phyloP scores from a whole-genome alignment of 768 basidiomycete genomes.

The Royoungia palumana region DNA sequence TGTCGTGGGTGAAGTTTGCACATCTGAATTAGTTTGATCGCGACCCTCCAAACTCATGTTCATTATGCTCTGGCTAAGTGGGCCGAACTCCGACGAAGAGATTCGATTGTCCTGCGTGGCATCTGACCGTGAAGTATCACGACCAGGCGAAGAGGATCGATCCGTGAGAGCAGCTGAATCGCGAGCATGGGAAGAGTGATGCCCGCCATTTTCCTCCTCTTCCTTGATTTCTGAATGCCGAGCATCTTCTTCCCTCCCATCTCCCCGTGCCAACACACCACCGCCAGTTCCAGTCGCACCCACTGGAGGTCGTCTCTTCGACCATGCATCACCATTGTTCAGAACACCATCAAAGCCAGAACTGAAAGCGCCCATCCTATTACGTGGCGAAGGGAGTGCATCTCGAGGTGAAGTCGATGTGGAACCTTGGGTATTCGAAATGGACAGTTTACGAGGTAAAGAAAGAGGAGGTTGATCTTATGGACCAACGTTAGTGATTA shows the following conservation, averaged over 20 bases:
- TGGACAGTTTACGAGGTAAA: conserved; percentile 64
- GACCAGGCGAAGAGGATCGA: conserved; percentile 11
- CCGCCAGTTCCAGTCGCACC: conserved; percentile 42
- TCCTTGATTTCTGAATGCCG: conserved; percentile 55
- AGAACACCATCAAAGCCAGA: conserved; percentile 75
- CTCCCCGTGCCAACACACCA: conserved; percentile 37
- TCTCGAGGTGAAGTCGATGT: conserved; percentile 60
- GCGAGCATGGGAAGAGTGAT: conserved; percentile 5
- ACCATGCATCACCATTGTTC: conserved; percentile 65
- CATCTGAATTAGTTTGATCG: conserved; percentile 4
- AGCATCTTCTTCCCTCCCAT: conserved; percentile 36
- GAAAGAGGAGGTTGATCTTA: conserved; percentile 57
- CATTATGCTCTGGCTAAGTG: conserved; percentile 10
- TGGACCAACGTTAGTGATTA: conserved; percentile 9
- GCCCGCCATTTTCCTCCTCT: conserved; percentile 43
- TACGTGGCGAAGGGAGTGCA: conserved; percentile 60
- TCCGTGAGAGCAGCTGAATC: conserved; percentile 7
- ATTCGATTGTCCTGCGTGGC: conserved; percentile 4
- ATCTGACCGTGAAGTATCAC: conserved; percentile 8
- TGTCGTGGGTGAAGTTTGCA: conserved; percentile 5
- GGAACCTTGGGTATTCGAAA: conserved; percentile 54
- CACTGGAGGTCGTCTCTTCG: conserved; percentile 62
- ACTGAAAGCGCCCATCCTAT: conserved; percentile 51
- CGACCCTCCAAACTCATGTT: conserved; percentile 15
- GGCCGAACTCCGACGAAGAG: conserved; percentile 8